A percentile compares a stretch with the other conserved stretches of the same genome.
phyloP scores from a whole-genome alignment of 768 basidiomycete species.

The Paxillus involutus region DNA sequence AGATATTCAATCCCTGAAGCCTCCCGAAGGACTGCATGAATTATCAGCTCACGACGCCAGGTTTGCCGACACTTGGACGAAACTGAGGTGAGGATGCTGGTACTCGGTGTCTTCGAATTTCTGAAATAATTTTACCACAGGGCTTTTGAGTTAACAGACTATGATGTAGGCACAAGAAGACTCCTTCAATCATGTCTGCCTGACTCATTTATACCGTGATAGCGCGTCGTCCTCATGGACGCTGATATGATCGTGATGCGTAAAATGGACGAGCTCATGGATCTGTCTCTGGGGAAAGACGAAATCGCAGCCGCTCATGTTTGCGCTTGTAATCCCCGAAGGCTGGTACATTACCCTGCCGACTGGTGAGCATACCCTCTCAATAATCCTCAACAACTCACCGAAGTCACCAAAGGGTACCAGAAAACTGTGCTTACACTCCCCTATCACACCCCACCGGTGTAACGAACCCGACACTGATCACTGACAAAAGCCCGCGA shows the following conservation, averaged over 20 bases:
- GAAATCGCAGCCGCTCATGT: conserved; percentile 88
- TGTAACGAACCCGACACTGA: conserved; percentile 42
- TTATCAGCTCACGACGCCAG: conserved; percentile 42
- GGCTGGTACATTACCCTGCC: conserved; percentile 78
- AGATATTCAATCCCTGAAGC: conserved; percentile 61
- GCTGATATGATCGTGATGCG: conserved; percentile 82
- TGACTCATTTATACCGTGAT: conserved; percentile 3
- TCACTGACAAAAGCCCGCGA: conserved; percentile 52
- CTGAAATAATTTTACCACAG: conserved; percentile 14
- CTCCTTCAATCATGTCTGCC: neutral
- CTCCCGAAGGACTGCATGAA: conserved; percentile 40
- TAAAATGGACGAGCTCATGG: conserved; percentile 81
- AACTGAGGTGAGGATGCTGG: conserved; percentile 41
- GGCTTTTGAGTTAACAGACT: conserved; percentile 67
- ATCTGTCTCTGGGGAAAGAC: conserved; percentile 52
- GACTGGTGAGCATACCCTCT: conserved; percentile 65
- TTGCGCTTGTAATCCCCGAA: conserved; percentile 93
- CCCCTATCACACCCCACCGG: conserved; percentile 46
- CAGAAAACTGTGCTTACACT: conserved; percentile 88
- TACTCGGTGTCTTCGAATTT: conserved; percentile 20
- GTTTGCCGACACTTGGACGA: conserved; percentile 68
- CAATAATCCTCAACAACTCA: neutral
- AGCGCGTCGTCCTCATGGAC: conserved; percentile 83
- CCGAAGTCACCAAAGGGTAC: conserved; percentile 57
- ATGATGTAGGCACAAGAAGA: conserved; percentile 49